These are phyloP conservation scores for Sugiyamaella neomexicana DNA, from an alignment of 1,139 yeast genomes.

Conservation along the genomic window DNA sequence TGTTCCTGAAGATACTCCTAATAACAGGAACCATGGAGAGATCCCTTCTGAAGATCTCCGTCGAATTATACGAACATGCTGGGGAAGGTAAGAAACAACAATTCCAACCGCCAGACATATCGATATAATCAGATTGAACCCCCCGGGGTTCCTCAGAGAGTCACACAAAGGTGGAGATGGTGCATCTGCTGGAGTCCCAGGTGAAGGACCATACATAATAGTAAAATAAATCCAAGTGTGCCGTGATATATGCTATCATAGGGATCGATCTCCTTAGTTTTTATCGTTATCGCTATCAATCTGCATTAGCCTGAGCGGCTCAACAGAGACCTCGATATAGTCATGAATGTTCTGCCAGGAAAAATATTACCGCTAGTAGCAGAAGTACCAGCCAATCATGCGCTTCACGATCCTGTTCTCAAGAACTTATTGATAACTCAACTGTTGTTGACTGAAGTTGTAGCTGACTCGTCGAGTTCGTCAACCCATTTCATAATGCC, in stretches of 20 bases:
- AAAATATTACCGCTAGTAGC: too few species aligned
- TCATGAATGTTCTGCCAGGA: too few species aligned
- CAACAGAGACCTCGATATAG: too few species aligned
- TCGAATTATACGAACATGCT: slow-evolving; percentile 59
- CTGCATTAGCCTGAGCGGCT: too few species aligned
- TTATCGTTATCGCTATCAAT: slow-evolving; percentile 5
- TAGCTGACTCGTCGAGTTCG: not conserved
- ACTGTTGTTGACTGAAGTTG: not conserved
- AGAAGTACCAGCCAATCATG: slow-evolving; percentile 8
- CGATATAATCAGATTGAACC: slow-evolving; percentile 50
- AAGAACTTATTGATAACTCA: too few species aligned
- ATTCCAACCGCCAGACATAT: slow-evolving; percentile 63
- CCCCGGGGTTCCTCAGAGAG: slow-evolving; percentile 27
- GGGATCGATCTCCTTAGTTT: too few species aligned
- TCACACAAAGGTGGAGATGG: slow-evolving; percentile 19
- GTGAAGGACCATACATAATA: not conserved
- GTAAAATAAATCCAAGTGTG: too few species aligned
- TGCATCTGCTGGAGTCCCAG: not conserved
- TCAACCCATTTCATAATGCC: slow-evolving; percentile 42
- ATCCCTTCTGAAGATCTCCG: slow-evolving; percentile 76
- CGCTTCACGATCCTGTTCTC: slow-evolving; percentile 12
- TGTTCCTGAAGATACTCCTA: slow-evolving; percentile 72
- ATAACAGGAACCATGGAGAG: slow-evolving; percentile 67
- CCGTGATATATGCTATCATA: too few species aligned
- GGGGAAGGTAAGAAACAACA: slow-evolving; percentile 74